Conservation (phyloP, 2,329 filamentous ascomycete genomes). For the Fusarium chlamydosporum region DNA sequence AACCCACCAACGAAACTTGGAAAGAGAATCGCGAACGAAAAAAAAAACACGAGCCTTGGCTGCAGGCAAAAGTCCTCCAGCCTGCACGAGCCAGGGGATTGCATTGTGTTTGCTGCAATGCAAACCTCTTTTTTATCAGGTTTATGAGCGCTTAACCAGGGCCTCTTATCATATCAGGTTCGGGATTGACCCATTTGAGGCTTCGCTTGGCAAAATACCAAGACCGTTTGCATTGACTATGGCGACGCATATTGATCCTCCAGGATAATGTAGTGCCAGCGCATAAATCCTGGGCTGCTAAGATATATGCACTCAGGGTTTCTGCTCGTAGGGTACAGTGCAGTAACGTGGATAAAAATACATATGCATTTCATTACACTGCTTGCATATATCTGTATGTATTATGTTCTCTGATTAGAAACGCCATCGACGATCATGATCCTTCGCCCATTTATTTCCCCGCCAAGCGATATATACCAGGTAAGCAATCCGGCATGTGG, state of each 20-base stretch:
- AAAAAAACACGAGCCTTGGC: constrained; percentile 30
- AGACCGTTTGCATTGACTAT: background rate
- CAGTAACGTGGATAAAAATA: constrained; percentile 3
- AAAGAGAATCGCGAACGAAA: background rate
- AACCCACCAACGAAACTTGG: background rate
- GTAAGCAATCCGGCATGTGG: background rate
- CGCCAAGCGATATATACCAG: background rate
- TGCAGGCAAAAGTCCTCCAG: constrained; percentile 35
- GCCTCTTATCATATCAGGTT: background rate
- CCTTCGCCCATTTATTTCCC: background rate
- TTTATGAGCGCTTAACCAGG: constrained; percentile 7
- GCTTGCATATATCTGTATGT: background rate
- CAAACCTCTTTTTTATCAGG: constrained; percentile 11
- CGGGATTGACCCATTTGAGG: constrained; percentile 4
- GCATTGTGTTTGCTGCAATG: constrained; percentile 14
- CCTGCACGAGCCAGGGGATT: constrained; percentile 8
- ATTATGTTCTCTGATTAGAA: background rate
- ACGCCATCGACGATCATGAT: constrained; percentile 2
- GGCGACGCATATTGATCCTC: background rate
- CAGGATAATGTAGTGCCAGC: constrained; percentile 1
- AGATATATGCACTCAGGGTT: background rate
- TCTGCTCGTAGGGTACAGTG: background rate
- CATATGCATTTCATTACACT: background rate
- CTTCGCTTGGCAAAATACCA: constrained; percentile 4
- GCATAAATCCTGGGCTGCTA: constrained; percentile 2